A percentile compares a stretch with the other conserved stretches of the same genome.
These are phyloP conservation scores for Helicocarpus griseus DNA, from an alignment of 2,329 filamentous ascomycete species.

Conservation along the genomic window DNA sequence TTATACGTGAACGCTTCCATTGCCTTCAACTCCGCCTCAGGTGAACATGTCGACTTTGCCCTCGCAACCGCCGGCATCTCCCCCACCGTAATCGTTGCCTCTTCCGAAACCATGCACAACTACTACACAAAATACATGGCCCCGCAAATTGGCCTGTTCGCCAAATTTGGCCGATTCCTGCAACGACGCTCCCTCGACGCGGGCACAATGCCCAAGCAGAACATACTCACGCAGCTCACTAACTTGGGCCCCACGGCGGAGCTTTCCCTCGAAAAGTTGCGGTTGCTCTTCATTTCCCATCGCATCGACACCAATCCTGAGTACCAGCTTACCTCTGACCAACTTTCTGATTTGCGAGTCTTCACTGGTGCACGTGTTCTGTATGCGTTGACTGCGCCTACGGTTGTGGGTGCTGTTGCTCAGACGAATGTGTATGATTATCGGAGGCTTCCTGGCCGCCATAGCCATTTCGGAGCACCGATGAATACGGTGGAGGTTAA, in stretches of 20 bases:
- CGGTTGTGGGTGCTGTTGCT: constrained; percentile 79
- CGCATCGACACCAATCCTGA: constrained; percentile 51
- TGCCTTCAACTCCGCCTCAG: constrained; percentile 80
- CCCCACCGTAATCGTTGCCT: constrained; percentile 74
- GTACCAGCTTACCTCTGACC: constrained; percentile 56
- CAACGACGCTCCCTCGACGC: constrained; percentile 61
- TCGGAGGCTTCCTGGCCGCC: constrained; percentile 40
- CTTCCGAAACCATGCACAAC: constrained; percentile 60
- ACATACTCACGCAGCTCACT: constrained; percentile 44
- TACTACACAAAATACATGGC: constrained; percentile 54
- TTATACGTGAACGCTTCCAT: constrained; percentile 78
- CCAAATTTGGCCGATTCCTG: constrained; percentile 59
- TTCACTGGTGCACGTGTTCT: constrained; percentile 71
- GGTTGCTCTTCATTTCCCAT: constrained; percentile 72
- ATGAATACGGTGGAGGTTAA: constrained; percentile 70
- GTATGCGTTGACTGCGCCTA: constrained; percentile 72
- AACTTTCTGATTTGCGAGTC: constrained; percentile 71
- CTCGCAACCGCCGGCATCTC: constrained; percentile 64
- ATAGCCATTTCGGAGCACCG: constrained; percentile 71
- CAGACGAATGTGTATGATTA: constrained; percentile 89
- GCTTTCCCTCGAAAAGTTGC: constrained; percentile 55
- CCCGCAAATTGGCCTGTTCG: constrained; percentile 52
- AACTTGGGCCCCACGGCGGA: constrained; percentile 30
- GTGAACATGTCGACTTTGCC: constrained; percentile 58
- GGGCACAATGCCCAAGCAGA: constrained; percentile 63